phyloP scores from a whole-genome alignment of 2,329 filamentous ascomycete genomes.

The Cytospora chrysosperma region DNA sequence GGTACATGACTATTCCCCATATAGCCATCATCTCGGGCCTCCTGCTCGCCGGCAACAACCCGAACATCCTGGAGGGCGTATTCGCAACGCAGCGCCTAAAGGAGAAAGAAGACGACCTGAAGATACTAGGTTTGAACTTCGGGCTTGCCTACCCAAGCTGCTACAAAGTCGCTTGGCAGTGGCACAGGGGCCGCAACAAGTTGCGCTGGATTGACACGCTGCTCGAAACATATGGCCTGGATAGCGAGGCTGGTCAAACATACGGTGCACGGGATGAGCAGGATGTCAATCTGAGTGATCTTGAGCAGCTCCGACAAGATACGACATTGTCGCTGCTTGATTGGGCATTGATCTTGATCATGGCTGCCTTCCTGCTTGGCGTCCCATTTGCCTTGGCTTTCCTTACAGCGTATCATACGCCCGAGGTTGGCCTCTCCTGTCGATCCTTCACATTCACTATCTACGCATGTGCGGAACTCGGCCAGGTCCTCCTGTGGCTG shows the following conservation, averaged over 20 bases:
- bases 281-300: conserved; percentile 22
- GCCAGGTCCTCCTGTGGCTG: conserved; percentile 29
- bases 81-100: conserved; percentile 26
- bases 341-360: conserved; percentile 26
- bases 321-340: conserved; percentile 23
- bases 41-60: conserved; percentile 32
- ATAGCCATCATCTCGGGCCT: conserved; percentile 30
- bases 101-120: conserved; percentile 20
- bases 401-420: conserved; percentile 28
- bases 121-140: conserved; percentile 24
- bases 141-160: conserved; percentile 30
- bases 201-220: conserved; percentile 29
- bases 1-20: conserved; percentile 30
- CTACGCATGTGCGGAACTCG: conserved; percentile 21
- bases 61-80: conserved; percentile 31
- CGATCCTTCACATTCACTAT: conserved; percentile 28
- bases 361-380: conserved; percentile 26
- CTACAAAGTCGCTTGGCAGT: conserved; percentile 31
- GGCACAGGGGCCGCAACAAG: conserved; percentile 31
- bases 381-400: conserved; percentile 28
- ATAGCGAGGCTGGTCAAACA: not conserved
- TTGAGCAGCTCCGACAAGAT: conserved; percentile 21
- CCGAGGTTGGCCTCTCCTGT: conserved; percentile 29
- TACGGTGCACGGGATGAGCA: conserved; percentile 1
- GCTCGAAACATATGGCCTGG: conserved; percentile 21